Evolutionary conservation across 805 yeast species (phyloP), one percentile per base, ranked within the genome.

Genomic region (Candida ulmi): DNA sequence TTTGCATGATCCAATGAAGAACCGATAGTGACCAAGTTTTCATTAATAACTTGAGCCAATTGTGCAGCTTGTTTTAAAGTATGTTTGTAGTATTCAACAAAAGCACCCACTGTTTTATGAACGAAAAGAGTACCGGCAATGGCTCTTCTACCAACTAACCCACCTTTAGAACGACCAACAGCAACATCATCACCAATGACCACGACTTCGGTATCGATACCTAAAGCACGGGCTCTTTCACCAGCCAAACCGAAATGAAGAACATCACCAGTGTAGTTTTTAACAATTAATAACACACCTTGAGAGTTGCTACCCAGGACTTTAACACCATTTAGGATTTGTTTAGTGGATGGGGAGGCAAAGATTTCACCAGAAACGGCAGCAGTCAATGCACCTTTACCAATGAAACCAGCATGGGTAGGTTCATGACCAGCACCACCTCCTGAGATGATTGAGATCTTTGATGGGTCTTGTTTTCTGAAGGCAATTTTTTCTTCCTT

Each of bases 351-450:
- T 3, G 98, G 98, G 12, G 96, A 87, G 0, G 97, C 96, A 66
- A 90, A 90, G n/a, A 87, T 73, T 39, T 82, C 78, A 28, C 98
- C 98, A 39, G 88, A 78, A 5, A 90, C 95, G 0, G 96, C 97
- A 30, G 81, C 95, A 48, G 85, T 87, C 30, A 90, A 61, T 50
- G 83, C 65, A 36, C 95, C 95, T 12, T 77, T 71, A 11, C 97
- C 97, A 17, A 90, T 88, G 58, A 79, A 90, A 0, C 96, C 97
- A 8, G 86, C 90, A 55, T 91, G 97, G 4, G 88, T 71, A 19
- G 97, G 97, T 62, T 90, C 98, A 57, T 90, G 98, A 35, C 98
- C 98, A 12, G 90, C 79, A 21, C 97, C 97, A 40, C 98, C 98
- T 43, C 97, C 96, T 26, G 95, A 80, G 21, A 90, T 65, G 36